Evolutionary conservation across 2,329 filamentous ascomycete genomes (phyloP), one percentile per base, ranked within the genome.

Genomic region (Diplodia intermedia): DNA sequence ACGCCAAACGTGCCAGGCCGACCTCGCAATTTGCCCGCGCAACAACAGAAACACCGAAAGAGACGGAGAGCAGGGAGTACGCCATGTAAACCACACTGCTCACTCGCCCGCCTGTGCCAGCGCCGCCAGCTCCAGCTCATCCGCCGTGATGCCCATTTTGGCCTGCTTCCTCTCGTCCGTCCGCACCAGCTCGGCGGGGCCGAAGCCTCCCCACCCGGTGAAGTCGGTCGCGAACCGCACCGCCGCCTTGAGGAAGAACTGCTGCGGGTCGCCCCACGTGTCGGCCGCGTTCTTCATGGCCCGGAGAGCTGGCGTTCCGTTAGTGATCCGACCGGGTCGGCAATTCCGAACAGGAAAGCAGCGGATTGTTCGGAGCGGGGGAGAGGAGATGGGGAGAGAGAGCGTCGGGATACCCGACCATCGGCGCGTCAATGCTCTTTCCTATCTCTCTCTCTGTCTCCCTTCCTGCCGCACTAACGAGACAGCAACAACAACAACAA

Each of bases 161-260:
- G 11, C 29, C 7, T 63, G 60, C 26, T 50, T 62, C 43, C 29
- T 49, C 43, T 50, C 57, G 29, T 62, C 57, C 26, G 57, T 62
- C 40, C 57, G 57, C 40, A 14, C 57, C 5, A 62, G 23, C 61
- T 65, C 50, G n/a, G 49, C 47, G 14, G 9, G 36, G 9, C 74
- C 79, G 73, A 84, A 83, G 0, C 82, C 83, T 66, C 81, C 82
- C 91, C 91, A 94, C 0, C 88, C 88, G 49, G 86, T 78, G 74
- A 93, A 94, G 68, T 90, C 89, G 70, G 92, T 89, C 2, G 87
- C 89, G 79, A 94, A 91, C 62, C 87, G 86, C 31, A 92, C 84
- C 1, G 91, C 91, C 8, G 90, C 86, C 67, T 86, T 86, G 38
- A 93, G 81, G 73, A 91, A 93, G 69, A 82, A 85, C 52, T 88